Evolutionary conservation across 1,284 basidiomycete genomes (phyloP), one percentile per base, ranked within the genome.

Genomic region (Ceratobasidium sp.): DNA sequence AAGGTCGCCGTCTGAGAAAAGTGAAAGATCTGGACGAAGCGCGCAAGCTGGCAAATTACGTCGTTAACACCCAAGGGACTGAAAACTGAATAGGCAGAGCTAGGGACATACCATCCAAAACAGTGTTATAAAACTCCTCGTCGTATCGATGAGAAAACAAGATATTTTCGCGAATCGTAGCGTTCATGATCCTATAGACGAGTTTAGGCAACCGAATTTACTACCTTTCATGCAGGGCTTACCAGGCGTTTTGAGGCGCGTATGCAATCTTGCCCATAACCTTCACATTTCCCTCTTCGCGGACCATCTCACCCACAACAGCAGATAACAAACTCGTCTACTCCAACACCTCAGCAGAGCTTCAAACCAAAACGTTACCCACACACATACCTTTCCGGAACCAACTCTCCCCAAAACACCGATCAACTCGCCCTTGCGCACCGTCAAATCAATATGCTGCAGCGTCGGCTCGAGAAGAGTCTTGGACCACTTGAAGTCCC

Each of bases 331-430:
- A 84, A 81, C 92, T 93, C 9, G 91, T 91, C 91, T 93, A 77
- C 3, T 33, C 33, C 33, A 4, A 33, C 71, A 46, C 28, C 3
- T 9, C 38, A 3, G 23, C 26, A 70, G 68, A 33, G 33, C 33
- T 4, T 77, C 62, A 62, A 20, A 23, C 26, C 23, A 64, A 5
- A 62, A 4, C 38, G 23, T 13, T 46, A 9, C 50, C 64, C 15
- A 12, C 2, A 82, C 80, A 78, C 86, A 81, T 80, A 93, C 91
- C 89, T 98, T 99, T 76, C 97, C 97, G 68, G 92, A 90, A 20
- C 97, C 97, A 38, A 98, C 96, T 46, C 94, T 91, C 10, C 97
- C 97, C 15, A 98, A 88, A 3, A 98, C 86, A 12, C 94, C 95
- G 0, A 97, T 86, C 1, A 99, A 85, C 81, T 98, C 94, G 20